Evolutionary conservation across 176 grass and related monocot species (phyloP).

Genomic region (Urochloa ruziziensis): DNA sequence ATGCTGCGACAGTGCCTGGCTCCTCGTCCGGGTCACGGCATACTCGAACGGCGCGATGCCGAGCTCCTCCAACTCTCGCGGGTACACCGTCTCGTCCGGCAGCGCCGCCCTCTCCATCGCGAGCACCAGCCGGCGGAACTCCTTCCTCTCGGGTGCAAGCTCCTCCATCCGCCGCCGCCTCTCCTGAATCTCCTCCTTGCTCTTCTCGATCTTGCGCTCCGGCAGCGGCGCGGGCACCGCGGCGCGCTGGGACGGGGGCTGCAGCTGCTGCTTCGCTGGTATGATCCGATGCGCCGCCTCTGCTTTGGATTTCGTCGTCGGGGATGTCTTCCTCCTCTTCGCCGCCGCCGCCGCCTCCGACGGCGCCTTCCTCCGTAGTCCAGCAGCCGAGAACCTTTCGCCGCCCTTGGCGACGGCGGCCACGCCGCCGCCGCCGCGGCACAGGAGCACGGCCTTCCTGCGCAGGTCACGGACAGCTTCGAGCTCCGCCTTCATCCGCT

Average conservation of each 20-base stretch:
- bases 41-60: slow-evolving; percentile 17
- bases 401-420: not conserved
- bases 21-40: slow-evolving; percentile 1
- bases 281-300: too few relatives aligned
- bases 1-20: too few relatives aligned
- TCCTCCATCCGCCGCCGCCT: not conserved
- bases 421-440: not conserved
- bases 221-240: too few relatives aligned
- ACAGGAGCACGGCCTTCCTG: not conserved
- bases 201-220: too few relatives aligned
- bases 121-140: not conserved
- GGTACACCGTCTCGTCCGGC: slow-evolving; percentile 6
- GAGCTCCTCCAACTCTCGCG: slow-evolving; percentile 15
- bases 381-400: not conserved
- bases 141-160: slow-evolving; percentile 4
- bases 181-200: not conserved
- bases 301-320: too few relatives aligned
- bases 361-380: too few relatives aligned
- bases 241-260: not conserved
- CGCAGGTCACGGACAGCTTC: not conserved
- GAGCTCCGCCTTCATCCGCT: slow-evolving; percentile 3
- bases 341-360: too few relatives aligned
- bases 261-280: slow-evolving; percentile 1
- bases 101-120: slow-evolving; percentile 4
- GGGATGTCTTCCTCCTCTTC: not conserved